Evolutionary conservation across 2,329 filamentous ascomycete genomes (phyloP).

Genomic region (Rutstroemia sydowiana): DNA sequence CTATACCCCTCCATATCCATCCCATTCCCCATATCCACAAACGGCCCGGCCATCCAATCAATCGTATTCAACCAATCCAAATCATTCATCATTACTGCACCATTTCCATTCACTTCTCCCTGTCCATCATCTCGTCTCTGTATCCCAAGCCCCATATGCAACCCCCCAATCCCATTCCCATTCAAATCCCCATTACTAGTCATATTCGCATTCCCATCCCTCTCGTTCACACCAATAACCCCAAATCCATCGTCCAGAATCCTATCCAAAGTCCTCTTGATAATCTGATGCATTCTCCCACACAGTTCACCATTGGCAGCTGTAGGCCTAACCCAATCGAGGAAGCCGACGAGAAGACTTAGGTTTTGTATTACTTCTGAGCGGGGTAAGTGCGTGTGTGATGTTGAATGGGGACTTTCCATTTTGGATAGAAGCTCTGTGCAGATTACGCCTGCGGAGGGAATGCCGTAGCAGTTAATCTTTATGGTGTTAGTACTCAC

Average conservation of each 20-base stretch:
- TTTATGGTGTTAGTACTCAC: neutral
- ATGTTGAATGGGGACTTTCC: conserved; percentile 20
- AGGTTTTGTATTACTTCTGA: conserved; percentile 45
- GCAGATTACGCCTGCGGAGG: conserved; percentile 43
- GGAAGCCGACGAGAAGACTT: conserved; percentile 42
- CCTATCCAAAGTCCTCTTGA: conserved; percentile 43
- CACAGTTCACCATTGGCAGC: conserved; percentile 43
- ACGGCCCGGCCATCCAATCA: conserved; percentile 26
- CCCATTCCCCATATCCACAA: conserved; percentile 17
- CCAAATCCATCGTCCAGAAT: too few relatives aligned
- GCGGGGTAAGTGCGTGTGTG: conserved; percentile 34
- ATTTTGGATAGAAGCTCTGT: conserved; percentile 42
- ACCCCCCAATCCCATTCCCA: too few relatives aligned
- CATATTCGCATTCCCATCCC: too few relatives aligned
- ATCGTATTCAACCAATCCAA: conserved; percentile 27
- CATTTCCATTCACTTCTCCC: too few relatives aligned
- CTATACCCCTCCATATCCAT: neutral
- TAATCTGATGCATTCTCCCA: conserved; percentile 38
- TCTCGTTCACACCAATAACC: too few relatives aligned
- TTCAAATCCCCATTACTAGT: too few relatives aligned
- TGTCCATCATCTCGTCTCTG: too few relatives aligned
- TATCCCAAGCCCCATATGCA: neutral
- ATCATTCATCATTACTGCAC: conserved; percentile 14
- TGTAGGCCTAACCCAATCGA: conserved; percentile 43
- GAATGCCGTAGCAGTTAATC: conserved; percentile 41